phyloP scores from a whole-genome alignment of 192 early-diverging fungal genomes.

The Podila horticola region DNA sequence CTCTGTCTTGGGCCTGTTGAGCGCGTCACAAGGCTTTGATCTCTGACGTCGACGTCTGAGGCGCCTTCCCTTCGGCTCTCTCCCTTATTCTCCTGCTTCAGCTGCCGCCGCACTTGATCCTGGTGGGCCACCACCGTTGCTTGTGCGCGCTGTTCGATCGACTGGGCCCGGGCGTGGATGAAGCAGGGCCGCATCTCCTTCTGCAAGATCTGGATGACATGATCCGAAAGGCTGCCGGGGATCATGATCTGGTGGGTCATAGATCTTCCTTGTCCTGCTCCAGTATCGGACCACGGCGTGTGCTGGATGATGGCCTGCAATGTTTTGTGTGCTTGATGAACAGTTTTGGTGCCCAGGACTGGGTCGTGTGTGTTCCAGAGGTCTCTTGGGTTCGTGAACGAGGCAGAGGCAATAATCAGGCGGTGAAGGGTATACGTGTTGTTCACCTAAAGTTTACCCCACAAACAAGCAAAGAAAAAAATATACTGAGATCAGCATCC shows the following conservation, averaged over 20 bases:
- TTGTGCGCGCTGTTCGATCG: slow-evolving; percentile 13
- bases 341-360: not conserved
- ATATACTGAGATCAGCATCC: too few relatives aligned
- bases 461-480: too few relatives aligned
- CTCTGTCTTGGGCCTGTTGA: slow-evolving; percentile 1
- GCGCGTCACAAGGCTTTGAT: not conserved
- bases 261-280: not conserved
- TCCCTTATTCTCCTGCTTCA: not conserved
- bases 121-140: slow-evolving; percentile 26
- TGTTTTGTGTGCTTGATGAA: slow-evolving; percentile 7
- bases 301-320: slow-evolving; percentile 5
- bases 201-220: slow-evolving; percentile 36
- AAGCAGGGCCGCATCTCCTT: slow-evolving; percentile 36
- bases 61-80: not conserved
- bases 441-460: too few relatives aligned
- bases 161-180: slow-evolving; percentile 27
- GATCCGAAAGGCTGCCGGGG: slow-evolving; percentile 30
- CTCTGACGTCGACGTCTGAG: not conserved
- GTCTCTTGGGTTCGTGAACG: slow-evolving; percentile 35
- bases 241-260: slow-evolving; percentile 11
- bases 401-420: slow-evolving; percentile 33
- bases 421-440: slow-evolving; percentile 36
- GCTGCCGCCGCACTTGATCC: slow-evolving; percentile 4
- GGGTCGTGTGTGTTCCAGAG: slow-evolving; percentile 19
- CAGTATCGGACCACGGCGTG: slow-evolving; percentile 24